These are phyloP conservation scores for Sicyos baderoa DNA, from an alignment of 306 rosid genomes.

Conservation along the genomic window DNA sequence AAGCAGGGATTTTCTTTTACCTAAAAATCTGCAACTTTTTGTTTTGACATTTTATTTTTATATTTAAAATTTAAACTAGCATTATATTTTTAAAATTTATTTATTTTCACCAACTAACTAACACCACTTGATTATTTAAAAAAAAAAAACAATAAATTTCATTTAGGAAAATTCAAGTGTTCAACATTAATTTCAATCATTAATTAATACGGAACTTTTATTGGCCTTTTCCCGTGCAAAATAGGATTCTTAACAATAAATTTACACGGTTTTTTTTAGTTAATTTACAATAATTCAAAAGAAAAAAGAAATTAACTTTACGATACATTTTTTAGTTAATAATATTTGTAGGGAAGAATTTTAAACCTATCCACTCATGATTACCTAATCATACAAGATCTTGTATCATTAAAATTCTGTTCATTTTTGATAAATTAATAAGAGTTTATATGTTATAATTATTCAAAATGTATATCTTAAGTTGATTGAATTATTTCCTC, in stretches of 20 bases:
- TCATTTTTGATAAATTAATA: too few relatives aligned
- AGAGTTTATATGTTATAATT: too few relatives aligned
- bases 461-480: too few relatives aligned
- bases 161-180: not conserved
- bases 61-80: not conserved
- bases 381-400: too few relatives aligned
- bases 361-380: too few relatives aligned
- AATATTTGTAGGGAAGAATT: too few relatives aligned
- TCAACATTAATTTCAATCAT: not conserved
- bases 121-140: not conserved
- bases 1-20: too few relatives aligned
- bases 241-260: not conserved
- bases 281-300: not conserved
- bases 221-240: not conserved
- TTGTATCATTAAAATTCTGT: too few relatives aligned
- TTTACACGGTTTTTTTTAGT: not conserved
- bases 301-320: too few relatives aligned
- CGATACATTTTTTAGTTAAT: too few relatives aligned
- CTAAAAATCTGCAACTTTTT: conserved; percentile 1
- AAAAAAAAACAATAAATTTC: too few relatives aligned
- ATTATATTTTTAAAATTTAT: not conserved
- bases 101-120: not conserved
- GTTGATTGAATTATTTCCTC: too few relatives aligned
- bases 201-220: not conserved
- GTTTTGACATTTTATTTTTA: not conserved